Evolutionary conservation across 2,329 filamentous ascomycete species (phyloP).

Genomic region (Apiospora koreana): DNA sequence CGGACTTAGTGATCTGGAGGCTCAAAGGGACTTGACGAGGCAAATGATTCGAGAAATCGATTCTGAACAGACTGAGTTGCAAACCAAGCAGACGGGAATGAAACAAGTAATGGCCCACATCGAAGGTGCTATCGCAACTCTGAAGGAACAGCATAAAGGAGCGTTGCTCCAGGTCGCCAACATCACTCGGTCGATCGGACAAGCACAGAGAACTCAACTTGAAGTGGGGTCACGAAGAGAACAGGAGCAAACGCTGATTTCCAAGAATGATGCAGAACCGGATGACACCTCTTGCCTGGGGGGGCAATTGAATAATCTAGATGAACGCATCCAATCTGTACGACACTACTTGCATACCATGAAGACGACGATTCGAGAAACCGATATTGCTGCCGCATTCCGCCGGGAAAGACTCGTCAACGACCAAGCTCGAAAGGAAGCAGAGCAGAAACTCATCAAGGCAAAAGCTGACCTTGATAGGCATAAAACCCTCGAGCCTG

Average conservation of each 20-base stretch:
- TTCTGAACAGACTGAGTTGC: conserved; percentile 16
- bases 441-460: not conserved
- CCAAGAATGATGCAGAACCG: not conserved
- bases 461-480: not conserved
- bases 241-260: not conserved
- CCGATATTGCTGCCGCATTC: not conserved
- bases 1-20: conserved; percentile 27
- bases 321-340: not conserved
- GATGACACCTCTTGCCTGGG: not conserved
- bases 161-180: not conserved
- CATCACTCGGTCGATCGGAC: not conserved
- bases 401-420: not conserved
- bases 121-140: not conserved
- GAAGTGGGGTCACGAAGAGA: not conserved
- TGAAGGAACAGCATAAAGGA: not conserved
- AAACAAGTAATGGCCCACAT: not conserved
- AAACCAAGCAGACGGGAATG: not conserved
- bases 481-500: not conserved
- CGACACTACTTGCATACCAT: not conserved
- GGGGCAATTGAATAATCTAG: not conserved
- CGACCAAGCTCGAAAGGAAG: not conserved
- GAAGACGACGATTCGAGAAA: not conserved
- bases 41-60: conserved; percentile 26
- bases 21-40: conserved; percentile 20
- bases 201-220: not conserved